Base-by-base conservation (phyloP, 2,329 filamentous ascomycete species). In the Thermomyces lanuginosus region DNA sequence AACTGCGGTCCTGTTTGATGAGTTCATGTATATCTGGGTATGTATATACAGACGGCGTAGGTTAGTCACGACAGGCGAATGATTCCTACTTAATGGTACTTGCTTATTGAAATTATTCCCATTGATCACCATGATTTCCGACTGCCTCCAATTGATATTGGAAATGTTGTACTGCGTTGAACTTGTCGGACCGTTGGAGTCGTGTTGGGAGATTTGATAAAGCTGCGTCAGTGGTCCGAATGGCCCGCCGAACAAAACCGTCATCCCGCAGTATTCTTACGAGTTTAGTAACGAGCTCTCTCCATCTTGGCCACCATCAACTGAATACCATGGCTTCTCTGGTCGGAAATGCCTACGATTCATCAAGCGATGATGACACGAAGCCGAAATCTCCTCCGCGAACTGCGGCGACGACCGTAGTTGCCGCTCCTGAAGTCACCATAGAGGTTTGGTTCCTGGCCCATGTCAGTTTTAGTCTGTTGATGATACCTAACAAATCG, bases 361-460 rank as follows among this genome's bases (percentile, higher is more conserved):
- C 58, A 12, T 49, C 48, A n/a, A 63, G 60, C 36, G 61, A 64
- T 31, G 62, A 64, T 41, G 60, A 62, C 24, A 32, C 36, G 26
- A 35, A 44, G 16, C 12, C 24, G 31, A 34, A 40, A 28, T 36
- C 37, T 24, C 42, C 36, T 14, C 29, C 40, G 18, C 40, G 40
- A 21, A 41, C 49, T 17, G 36, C 46, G 29, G 44, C 53, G 26
- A 48, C 49, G 23, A 44, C 46, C 28, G 40, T 66, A 27, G 46
- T 61, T 32, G 60, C 61, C 16, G 62, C 62, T 29, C 62, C 62
- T 36, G 61, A 66, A 42, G 61, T 66, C 36, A 61, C 61, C 38
- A 52, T 61, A 60, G 61, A 66, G 60, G 62, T 66, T 63, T 61
- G 61, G 60, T 63, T 53, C 46, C 45, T 44, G 32, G 28, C 34